These are phyloP conservation scores for Cerioporus squamosus DNA, from an alignment of 1,284 basidiomycete genomes.

Conservation along the genomic window DNA sequence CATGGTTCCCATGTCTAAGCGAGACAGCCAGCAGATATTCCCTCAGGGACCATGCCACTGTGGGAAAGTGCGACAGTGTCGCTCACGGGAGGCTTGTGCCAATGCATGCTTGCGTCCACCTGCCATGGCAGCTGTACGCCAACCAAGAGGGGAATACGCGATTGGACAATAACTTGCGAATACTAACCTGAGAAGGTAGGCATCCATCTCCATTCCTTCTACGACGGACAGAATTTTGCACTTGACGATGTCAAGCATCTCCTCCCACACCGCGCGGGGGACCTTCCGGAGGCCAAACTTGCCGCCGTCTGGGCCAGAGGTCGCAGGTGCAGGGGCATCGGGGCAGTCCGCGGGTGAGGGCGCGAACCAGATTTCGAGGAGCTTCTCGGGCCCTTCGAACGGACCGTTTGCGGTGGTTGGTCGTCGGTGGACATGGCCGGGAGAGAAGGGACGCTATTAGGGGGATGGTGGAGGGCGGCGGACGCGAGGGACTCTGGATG, in stretches of 20 bases:
- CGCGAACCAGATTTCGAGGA: conserved; percentile 98
- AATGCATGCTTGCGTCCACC: neutral
- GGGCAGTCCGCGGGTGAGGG: conserved; percentile 57
- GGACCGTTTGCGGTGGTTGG: conserved; percentile 51
- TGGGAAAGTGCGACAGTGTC: no score
- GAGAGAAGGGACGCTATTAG: conserved; percentile 61
- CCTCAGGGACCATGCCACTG: no score
- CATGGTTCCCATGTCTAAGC: no score
- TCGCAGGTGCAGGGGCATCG: neutral
- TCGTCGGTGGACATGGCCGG: conserved; percentile 40
- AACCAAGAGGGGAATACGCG: neutral
- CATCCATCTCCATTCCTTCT: conserved; percentile 88
- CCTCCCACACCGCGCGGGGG: conserved; percentile 85
- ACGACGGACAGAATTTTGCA: conserved; percentile 96
- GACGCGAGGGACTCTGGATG: conserved; percentile 51
- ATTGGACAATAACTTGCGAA: neutral
- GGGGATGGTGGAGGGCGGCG: conserved; percentile 45
- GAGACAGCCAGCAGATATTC: no score
- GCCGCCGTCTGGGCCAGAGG: conserved; percentile 26
- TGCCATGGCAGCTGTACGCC: neutral
- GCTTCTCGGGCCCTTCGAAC: conserved; percentile 93
- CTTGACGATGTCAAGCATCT: conserved; percentile 96
- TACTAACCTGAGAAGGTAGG: conserved; percentile 93
- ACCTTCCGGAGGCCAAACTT: conserved; percentile 81
- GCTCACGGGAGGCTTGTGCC: no score